Evolutionary conservation across 768 basidiomycete genomes (phyloP).

Genomic region (Mycena vitilis): DNA sequence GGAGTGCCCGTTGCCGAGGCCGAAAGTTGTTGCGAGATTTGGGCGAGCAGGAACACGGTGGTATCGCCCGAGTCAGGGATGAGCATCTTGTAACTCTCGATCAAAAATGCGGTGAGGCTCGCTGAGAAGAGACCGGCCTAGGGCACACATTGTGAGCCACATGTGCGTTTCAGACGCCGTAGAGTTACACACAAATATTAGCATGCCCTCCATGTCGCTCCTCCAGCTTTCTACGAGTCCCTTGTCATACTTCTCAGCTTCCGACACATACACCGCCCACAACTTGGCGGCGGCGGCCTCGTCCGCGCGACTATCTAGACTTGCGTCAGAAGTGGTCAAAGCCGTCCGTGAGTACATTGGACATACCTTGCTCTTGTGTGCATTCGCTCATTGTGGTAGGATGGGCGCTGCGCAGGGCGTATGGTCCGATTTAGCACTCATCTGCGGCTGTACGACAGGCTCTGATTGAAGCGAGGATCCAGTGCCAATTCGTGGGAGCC

Average conservation of each 20-base stretch:
- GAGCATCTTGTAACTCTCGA: background rate
- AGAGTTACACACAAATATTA: background rate
- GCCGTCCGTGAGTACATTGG: too few relatives aligned
- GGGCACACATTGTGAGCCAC: too few relatives aligned
- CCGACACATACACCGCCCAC: background rate
- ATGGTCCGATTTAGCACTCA: too few relatives aligned
- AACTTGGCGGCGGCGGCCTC: background rate
- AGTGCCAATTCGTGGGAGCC: too few relatives aligned
- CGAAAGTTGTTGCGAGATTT: background rate
- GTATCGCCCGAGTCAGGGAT: background rate
- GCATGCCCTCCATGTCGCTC: background rate
- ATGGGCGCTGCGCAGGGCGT: too few relatives aligned
- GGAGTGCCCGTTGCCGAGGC: background rate
- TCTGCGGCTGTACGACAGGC: too few relatives aligned
- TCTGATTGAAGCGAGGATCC: too few relatives aligned
- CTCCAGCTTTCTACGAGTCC: background rate
- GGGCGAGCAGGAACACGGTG: background rate
- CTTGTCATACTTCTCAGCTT: background rate
- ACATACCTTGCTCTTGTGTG: too few relatives aligned
- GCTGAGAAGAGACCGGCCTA: background rate
- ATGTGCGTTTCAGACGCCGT: too few relatives aligned
- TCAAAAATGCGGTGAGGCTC: background rate
- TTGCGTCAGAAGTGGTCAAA: too few relatives aligned
- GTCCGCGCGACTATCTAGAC: background rate
- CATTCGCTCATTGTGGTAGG: too few relatives aligned